A percentile compares a stretch with the other conserved stretches of the same genome.
These are phyloP conservation scores for Epichloe elymi DNA, from an alignment of 2,329 filamentous ascomycete species.

Conservation along the genomic window DNA sequence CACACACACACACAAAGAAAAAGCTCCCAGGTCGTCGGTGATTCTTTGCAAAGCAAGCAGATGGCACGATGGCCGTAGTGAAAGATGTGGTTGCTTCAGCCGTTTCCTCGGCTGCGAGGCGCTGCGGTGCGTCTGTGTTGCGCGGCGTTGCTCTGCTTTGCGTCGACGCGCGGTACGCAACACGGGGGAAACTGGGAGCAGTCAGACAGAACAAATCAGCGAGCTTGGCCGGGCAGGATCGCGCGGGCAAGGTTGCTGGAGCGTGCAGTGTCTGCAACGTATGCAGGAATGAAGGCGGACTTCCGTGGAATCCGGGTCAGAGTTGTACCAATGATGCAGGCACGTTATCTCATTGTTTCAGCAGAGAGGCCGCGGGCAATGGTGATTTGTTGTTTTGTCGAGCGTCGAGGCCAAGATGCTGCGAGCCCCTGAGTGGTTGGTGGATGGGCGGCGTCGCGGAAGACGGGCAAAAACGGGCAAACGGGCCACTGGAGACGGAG, in stretches of 20 bases:
- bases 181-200: conserved; percentile 1
- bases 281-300: conserved; percentile 5
- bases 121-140: conserved; percentile 3
- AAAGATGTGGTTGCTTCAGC: background rate
- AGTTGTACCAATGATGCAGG: conserved; percentile 22
- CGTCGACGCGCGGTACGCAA: conserved; percentile 2
- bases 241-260: background rate
- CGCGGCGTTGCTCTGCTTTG: background rate
- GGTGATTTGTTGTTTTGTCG: conserved; percentile 22
- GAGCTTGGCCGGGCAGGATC: background rate
- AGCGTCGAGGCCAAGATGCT: conserved; percentile 11
- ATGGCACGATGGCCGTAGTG: background rate
- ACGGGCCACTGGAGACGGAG: background rate
- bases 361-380: conserved; percentile 11
- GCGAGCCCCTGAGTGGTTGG: conserved; percentile 11
- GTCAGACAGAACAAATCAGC: background rate
- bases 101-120: conserved; percentile 3
- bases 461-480: background rate
- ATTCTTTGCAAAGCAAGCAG: background rate
- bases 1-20: background rate
- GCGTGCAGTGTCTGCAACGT: background rate
- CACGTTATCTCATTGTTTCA: conserved; percentile 32
- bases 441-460: conserved; percentile 5
- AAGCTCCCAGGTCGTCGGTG: background rate
- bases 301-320: conserved; percentile 9